phyloP scores from a whole-genome alignment of 2,329 filamentous ascomycete species.

The Aspergillus hortae region DNA sequence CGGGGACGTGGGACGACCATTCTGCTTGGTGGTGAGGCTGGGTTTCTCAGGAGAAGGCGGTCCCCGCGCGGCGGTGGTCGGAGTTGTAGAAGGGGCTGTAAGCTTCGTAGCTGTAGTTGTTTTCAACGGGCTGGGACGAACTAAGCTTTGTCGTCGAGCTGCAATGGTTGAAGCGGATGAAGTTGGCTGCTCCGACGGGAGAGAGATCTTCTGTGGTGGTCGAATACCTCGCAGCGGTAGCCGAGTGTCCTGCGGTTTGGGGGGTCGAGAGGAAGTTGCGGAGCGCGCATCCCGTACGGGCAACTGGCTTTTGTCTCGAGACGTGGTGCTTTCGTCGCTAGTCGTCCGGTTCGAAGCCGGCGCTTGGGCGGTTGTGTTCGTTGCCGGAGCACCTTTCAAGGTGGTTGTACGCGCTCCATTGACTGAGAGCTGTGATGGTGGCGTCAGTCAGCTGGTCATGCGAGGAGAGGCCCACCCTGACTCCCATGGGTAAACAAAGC shows the following conservation, averaged over 20 bases:
- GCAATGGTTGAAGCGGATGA: slow-evolving; percentile 6
- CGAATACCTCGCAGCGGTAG: slow-evolving; percentile 15
- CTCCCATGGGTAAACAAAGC: neutral
- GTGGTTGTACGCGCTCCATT: slow-evolving; percentile 21
- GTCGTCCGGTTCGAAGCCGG: slow-evolving; percentile 8
- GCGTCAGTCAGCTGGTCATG: no score
- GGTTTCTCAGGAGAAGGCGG: slow-evolving; percentile 21
- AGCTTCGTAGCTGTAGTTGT: slow-evolving; percentile 12
- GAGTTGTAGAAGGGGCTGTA: slow-evolving; percentile 14
- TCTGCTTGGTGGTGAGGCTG: slow-evolving; percentile 7
- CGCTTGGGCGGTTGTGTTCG: slow-evolving; percentile 6
- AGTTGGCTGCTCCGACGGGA: slow-evolving; percentile 2
- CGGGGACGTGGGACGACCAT: slow-evolving; percentile 20
- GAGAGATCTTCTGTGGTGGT: slow-evolving; percentile 10
- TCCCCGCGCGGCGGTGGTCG: slow-evolving; percentile 12
- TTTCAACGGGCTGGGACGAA: slow-evolving; percentile 24
- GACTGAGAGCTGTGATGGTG: slow-evolving; percentile 14
- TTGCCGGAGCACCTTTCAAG: slow-evolving; percentile 11
- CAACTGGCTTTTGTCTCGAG: slow-evolving; percentile 29
- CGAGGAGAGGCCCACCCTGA: neutral
- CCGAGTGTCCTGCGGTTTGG: slow-evolving; percentile 15
- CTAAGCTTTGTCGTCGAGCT: slow-evolving; percentile 28
- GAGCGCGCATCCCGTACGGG: slow-evolving; percentile 15
- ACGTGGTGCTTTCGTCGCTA: slow-evolving; percentile 17
- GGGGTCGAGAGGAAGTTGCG: slow-evolving; percentile 15